These are phyloP conservation scores for Epichloe amarillans DNA, from an alignment of 2,329 filamentous ascomycete species.

Conservation along the genomic window DNA sequence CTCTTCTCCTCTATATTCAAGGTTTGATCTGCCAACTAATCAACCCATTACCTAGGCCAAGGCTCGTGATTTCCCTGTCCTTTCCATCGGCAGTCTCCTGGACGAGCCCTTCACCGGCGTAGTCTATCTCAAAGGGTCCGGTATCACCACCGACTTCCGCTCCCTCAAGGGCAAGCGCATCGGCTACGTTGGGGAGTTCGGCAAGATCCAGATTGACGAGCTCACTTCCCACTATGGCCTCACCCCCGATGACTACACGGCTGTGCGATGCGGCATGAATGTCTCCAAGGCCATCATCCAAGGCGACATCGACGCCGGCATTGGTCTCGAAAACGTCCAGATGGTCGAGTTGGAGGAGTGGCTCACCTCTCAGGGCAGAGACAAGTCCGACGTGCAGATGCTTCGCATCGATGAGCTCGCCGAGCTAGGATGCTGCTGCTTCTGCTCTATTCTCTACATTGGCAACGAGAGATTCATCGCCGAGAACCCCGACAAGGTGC, in stretches of 20 bases:
- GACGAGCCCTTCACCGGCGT: slow-evolving; percentile 72
- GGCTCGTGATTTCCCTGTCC: slow-evolving; percentile 59
- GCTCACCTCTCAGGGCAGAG: slow-evolving; percentile 49
- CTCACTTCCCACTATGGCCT: slow-evolving; percentile 68
- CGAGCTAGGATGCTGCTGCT: slow-evolving; percentile 71
- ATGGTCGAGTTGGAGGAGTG: slow-evolving; percentile 74
- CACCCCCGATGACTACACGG: slow-evolving; percentile 58
- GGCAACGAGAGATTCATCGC: slow-evolving; percentile 58
- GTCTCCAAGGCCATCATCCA: slow-evolving; percentile 63
- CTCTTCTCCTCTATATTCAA: neutral
- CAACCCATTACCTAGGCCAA: slow-evolving; percentile 40
- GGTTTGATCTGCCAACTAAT: no score
- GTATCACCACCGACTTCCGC: slow-evolving; percentile 62
- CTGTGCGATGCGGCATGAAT: slow-evolving; percentile 70
- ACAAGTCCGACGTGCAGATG: slow-evolving; percentile 60
- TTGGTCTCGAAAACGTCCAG: slow-evolving; percentile 69
- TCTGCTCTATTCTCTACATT: slow-evolving; percentile 72
- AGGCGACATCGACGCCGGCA: slow-evolving; percentile 59
- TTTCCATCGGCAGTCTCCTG: slow-evolving; percentile 60
- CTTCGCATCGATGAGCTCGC: slow-evolving; percentile 70
- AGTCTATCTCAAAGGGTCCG: slow-evolving; percentile 60
- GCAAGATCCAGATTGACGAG: slow-evolving; percentile 75
- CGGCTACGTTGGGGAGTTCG: slow-evolving; percentile 70
- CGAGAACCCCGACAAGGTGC: slow-evolving; percentile 52
- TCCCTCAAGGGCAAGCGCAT: slow-evolving; percentile 65